Evolutionary conservation across 129 eudicot genomes (phyloP).

Genomic region (Chrysanthemum lavandulifolium): DNA sequence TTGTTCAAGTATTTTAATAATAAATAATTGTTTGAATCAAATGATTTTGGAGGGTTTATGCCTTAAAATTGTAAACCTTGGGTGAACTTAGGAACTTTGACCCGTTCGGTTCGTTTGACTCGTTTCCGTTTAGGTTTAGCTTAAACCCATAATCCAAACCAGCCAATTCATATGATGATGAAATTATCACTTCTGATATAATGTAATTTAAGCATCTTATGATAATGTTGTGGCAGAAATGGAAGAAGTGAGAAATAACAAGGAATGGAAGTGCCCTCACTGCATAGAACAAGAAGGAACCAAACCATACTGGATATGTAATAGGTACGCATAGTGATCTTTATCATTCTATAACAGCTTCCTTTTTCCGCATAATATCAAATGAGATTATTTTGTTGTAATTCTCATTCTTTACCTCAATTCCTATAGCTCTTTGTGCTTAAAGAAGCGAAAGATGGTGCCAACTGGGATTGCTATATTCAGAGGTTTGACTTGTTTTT

Average conservation of each 20-base stretch:
- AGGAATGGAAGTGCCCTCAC: conserved; percentile 77
- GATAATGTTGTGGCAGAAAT: conserved; percentile 37
- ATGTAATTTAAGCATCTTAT: not conserved
- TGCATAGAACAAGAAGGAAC: conserved; percentile 60
- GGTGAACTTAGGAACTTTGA: not conserved
- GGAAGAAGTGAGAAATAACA: conserved; percentile 68
- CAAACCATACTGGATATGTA: conserved; percentile 75
- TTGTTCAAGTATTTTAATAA: no score
- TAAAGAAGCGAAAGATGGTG: conserved; percentile 65
- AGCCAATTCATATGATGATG: not conserved
- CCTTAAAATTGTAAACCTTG: no score
- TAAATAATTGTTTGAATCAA: no score
- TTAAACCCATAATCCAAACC: not conserved
- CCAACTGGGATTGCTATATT: conserved; percentile 71
- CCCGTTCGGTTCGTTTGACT: not conserved
- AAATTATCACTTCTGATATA: not conserved
- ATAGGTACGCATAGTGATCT: conserved; percentile 37
- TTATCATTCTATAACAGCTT: not conserved
- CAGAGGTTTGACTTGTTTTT: conserved; percentile 49
- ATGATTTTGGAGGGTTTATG: no score
- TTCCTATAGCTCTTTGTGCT: conserved; percentile 52
- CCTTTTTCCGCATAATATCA: not conserved
- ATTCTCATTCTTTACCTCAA: not conserved
- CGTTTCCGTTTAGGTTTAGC: not conserved
- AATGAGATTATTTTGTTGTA: not conserved